phyloP scores from a whole-genome alignment of 164 flowering plant genomes.

The Piper betle region DNA sequence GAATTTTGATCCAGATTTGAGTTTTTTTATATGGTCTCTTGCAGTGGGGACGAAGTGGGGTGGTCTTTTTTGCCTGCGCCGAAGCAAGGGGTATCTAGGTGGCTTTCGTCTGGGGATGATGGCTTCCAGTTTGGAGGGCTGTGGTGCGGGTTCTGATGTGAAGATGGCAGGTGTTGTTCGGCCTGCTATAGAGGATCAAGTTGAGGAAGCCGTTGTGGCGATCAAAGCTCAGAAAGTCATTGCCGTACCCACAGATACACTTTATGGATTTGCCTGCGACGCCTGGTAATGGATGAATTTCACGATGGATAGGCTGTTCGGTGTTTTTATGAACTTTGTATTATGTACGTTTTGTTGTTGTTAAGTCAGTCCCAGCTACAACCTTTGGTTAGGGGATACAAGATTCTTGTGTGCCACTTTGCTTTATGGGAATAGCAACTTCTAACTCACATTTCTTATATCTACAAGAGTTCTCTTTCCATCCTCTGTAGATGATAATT shows the following conservation, averaged over 20 bases:
- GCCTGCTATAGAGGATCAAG: slow-evolving; percentile 47
- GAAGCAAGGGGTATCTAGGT: slow-evolving; percentile 10
- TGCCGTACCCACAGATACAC: slow-evolving; percentile 95
- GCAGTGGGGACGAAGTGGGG: slow-evolving; percentile 24
- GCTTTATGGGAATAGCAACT: not conserved
- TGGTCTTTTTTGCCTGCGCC: slow-evolving; percentile 10
- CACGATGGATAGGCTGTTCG: not conserved
- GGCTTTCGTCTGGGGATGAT: slow-evolving; percentile 9
- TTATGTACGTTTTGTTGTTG: not conserved
- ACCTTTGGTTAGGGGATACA: not conserved
- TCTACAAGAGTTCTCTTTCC: too few species aligned
- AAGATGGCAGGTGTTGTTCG: slow-evolving; percentile 28
- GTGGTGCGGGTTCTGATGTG: slow-evolving; percentile 9
- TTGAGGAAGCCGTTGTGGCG: slow-evolving; percentile 58
- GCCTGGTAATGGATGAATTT: slow-evolving; percentile 47
- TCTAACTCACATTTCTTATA: not conserved
- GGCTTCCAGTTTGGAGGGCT: slow-evolving; percentile 22
- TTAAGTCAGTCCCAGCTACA: not conserved
- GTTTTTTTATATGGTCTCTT: not conserved
- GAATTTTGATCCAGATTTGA: not conserved
- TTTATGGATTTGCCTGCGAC: slow-evolving; percentile 94
- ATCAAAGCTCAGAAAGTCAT: slow-evolving; percentile 73
- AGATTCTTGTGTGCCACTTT: not conserved
- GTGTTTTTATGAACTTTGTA: not conserved
- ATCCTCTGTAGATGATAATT: too few species aligned